Base-by-base conservation (phyloP, 2,329 filamentous ascomycete species). In the Penicillium capsulatum region DNA sequence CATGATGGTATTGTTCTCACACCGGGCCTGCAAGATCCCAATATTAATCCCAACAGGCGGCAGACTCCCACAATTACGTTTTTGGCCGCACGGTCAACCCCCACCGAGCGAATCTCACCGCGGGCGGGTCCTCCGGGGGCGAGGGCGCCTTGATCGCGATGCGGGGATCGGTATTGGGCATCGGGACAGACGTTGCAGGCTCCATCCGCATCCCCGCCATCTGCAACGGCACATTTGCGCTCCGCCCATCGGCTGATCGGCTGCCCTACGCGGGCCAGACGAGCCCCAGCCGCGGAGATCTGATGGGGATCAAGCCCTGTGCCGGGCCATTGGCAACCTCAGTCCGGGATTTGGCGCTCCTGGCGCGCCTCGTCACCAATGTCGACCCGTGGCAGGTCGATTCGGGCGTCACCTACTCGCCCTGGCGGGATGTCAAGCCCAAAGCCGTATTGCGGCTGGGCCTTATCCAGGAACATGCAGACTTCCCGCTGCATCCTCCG, bases 81-180 rank as follows among this genome's bases (percentile, higher is more conserved):
- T 79, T 79, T 38, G 80, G 80, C 1, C 70, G 75, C 11, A 77
- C 76, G 0, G 61, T 83, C 1, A 84, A 83, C 50, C 81, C 83
- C 0, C 65, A 74, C 47, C 81, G 81, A 38, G 69, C 74, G 1
- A 63, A 68, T 7, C 64, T 82, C 8, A 78, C 74, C 0, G 71
- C 80, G 0, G 83, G 83, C 2, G 83, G 83, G 2, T 78, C 74
- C 4, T 78, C 75, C 1, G 83, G 82, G 3, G 83, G 83, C n/a
- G 80, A 84, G 55, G 79, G 73, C 0, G 76, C 77, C 0, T 58
- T 83, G 3, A 55, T 83, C 8, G 74, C 72, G 1, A 71, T 83
- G 65, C 68, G 72, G 13, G 79, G 79, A 0, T 75, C 68, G 24
- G 63, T 77, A 3, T 47, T 83, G 0, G 81, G 80, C 1, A 65